A percentile compares a stretch with the other conserved stretches of the same genome.
Evolutionary conservation across 768 basidiomycete genomes (phyloP).

Genomic region (Serendipita sp.): DNA sequence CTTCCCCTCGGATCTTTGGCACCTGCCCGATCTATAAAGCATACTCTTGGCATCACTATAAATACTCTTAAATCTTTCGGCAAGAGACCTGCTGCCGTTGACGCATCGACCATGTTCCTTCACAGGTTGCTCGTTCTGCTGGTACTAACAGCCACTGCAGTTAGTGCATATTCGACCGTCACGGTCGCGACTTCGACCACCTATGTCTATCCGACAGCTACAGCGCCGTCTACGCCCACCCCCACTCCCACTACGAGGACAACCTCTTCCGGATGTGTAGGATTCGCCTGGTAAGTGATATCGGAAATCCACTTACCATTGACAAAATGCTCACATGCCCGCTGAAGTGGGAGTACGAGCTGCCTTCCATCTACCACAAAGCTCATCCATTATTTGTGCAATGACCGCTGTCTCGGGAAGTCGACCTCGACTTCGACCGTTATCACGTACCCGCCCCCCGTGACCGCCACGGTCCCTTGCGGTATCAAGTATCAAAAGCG

Average conservation of each 20-base stretch:
- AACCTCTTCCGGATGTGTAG: neutral
- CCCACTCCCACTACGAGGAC: neutral
- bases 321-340: neutral
- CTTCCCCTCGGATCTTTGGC: too few species aligned
- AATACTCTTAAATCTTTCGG: too few species aligned
- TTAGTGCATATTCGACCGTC: neutral
- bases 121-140: too few species aligned
- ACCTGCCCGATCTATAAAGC: too few species aligned
- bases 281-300: neutral
- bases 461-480: neutral
- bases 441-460: neutral
- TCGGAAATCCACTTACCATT: neutral
- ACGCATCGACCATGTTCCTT: too few species aligned
- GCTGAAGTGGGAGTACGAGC: neutral
- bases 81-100: too few species aligned
- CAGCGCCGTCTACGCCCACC: neutral
- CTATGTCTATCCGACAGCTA: neutral
- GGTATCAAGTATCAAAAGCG: neutral
- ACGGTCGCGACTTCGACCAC: neutral
- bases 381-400: neutral
- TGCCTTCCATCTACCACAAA: neutral
- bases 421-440: neutral
- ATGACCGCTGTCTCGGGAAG: neutral
- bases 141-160: too few species aligned
- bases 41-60: too few species aligned